Evolutionary conservation across 2,329 filamentous ascomycete species (phyloP).

Genomic region (Fusarium floridanum): DNA sequence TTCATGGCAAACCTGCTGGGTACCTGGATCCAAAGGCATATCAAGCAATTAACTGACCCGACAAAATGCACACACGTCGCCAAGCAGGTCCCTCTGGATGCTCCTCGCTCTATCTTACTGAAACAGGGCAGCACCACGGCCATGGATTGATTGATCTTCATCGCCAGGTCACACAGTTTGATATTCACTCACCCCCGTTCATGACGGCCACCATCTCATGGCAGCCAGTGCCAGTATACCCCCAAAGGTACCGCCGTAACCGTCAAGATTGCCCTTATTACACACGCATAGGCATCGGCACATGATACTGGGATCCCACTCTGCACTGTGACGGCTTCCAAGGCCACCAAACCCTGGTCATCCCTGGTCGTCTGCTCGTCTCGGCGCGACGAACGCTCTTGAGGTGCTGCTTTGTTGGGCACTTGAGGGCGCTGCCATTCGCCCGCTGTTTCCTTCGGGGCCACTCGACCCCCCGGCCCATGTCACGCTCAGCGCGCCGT

Average conservation of each 20-base stretch:
- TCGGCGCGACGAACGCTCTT: conserved; percentile 31
- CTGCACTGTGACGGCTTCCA: conserved; percentile 35
- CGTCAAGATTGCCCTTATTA: neutral
- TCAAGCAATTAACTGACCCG: conserved; percentile 9
- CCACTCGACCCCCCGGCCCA: conserved; percentile 29
- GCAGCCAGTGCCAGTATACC: neutral
- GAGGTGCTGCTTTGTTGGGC: conserved; percentile 30
- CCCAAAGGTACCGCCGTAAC: neutral
- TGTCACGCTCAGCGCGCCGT: conserved; percentile 36
- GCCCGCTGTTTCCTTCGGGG: conserved; percentile 39
- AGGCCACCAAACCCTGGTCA: conserved; percentile 6
- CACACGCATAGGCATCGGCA: conserved; percentile 17
- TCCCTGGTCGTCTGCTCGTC: conserved; percentile 29
- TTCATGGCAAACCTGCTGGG: conserved; percentile 12
- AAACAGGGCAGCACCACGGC: conserved; percentile 33
- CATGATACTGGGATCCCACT: conserved; percentile 25
- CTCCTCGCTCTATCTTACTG: conserved; percentile 35
- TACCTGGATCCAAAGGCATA: conserved; percentile 2
- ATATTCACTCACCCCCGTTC: conserved; percentile 15
- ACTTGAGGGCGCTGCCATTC: conserved; percentile 32
- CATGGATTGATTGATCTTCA: conserved; percentile 41
- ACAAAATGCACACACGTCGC: conserved; percentile 1
- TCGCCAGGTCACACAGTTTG: conserved; percentile 20
- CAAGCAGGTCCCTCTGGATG: conserved; percentile 2
- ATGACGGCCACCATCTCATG: conserved; percentile 40